Evolutionary conservation across 371 early-diverging fungal species (phyloP).

Genomic region (Gilbertella persicaria): DNA sequence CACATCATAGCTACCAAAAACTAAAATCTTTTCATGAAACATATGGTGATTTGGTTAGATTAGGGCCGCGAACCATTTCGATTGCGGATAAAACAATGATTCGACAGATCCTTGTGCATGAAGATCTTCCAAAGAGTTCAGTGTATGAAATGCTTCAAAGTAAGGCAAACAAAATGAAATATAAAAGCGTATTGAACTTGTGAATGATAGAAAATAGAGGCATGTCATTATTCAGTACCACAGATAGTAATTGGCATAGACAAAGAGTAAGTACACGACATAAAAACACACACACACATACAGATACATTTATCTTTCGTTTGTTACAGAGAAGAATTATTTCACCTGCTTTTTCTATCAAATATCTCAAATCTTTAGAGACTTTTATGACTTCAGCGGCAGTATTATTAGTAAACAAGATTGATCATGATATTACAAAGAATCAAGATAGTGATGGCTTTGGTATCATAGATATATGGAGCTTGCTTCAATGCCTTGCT

Average conservation of each 20-base stretch:
- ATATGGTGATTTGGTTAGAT: conserved; percentile 24
- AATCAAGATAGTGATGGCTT: conserved; percentile 1
- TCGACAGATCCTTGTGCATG: conserved; percentile 12
- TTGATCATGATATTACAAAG: conserved; percentile 15
- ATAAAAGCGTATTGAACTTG: no score
- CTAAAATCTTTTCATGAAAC: no score
- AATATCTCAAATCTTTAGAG: conserved; percentile 43
- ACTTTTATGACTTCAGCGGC: conserved; percentile 26
- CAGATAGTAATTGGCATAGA: conserved; percentile 32
- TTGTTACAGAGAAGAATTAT: conserved; percentile 40
- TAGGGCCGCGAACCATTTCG: conserved; percentile 10
- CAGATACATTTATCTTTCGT: no score
- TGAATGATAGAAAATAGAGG: conserved; percentile 10
- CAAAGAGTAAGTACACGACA: conserved; percentile 35
- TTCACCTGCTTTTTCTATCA: conserved; percentile 47
- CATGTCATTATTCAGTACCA: conserved; percentile 30
- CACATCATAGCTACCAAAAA: no score
- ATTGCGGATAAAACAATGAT: conserved; percentile 22
- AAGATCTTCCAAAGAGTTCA: conserved; percentile 19
- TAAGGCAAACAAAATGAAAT: no score
- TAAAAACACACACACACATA: no score
- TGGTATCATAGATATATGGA: conserved; percentile 37
- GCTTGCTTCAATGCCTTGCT: conserved; percentile 33
- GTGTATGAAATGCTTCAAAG: conserved; percentile 18
- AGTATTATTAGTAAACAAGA: conserved; percentile 18